Evolutionary conservation across 148 eudicot species (phyloP).

Genomic region (Persicaria maculosa): DNA sequence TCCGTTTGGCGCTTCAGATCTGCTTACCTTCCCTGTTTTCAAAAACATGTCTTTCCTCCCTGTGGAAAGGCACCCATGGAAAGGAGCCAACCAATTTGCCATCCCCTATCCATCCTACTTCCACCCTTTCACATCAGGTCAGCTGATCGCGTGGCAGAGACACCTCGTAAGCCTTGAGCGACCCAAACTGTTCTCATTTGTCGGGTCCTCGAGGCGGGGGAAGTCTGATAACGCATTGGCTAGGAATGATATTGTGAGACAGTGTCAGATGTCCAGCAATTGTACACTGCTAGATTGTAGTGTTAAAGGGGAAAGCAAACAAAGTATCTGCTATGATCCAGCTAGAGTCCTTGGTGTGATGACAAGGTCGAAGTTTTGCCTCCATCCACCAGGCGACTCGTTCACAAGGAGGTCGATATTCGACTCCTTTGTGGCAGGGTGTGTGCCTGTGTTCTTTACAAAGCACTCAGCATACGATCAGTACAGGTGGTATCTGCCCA

Average conservation of each 20-base stretch:
- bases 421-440: constrained; percentile 52
- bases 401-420: constrained; percentile 38
- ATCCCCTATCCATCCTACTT: constrained; percentile 87
- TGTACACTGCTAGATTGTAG: constrained; percentile 30
- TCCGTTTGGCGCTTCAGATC: constrained; percentile 35
- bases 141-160: constrained; percentile 51
- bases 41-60: constrained; percentile 41
- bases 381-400: constrained; percentile 58
- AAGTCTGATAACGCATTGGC: constrained; percentile 28
- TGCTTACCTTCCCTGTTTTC: constrained; percentile 53
- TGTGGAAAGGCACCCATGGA: constrained; percentile 42
- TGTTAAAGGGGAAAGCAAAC: constrained; percentile 7
- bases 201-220: constrained; percentile 25
- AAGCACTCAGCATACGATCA: constrained; percentile 35
- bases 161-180: constrained; percentile 39
- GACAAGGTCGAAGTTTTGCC: constrained; percentile 37
- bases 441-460: constrained; percentile 51
- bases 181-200: constrained; percentile 26
- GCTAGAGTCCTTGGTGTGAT: constrained; percentile 25
- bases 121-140: constrained; percentile 42
- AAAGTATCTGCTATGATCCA: constrained; percentile 26
- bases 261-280: constrained; percentile 31
- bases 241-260: constrained; percentile 14
- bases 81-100: constrained; percentile 31
- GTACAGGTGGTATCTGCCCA: constrained; percentile 52